phyloP scores from a whole-genome alignment of 441 rosid species.

The Geranium incanum region DNA sequence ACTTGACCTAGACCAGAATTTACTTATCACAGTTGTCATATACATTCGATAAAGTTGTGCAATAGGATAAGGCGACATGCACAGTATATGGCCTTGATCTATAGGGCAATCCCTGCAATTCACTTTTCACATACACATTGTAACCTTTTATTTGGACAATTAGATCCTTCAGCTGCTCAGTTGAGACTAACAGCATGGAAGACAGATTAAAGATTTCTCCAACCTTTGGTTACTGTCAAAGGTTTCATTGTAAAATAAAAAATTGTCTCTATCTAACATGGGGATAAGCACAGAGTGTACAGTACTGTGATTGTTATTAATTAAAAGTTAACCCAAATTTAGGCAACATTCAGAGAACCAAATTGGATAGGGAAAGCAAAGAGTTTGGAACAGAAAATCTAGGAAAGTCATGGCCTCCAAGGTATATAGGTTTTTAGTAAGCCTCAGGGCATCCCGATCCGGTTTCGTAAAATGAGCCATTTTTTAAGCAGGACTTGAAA shows the following conservation, averaged over 20 bases:
- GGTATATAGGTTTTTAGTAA: neutral
- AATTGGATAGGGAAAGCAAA: constrained; percentile 8
- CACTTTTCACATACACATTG: no score
- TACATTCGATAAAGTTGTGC: no score
- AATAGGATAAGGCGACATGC: no score
- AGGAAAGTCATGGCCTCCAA: neutral
- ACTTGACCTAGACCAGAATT: no score
- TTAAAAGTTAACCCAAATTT: neutral
- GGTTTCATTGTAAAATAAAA: neutral
- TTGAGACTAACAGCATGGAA: no score
- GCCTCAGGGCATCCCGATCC: constrained; percentile 19
- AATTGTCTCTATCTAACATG: neutral
- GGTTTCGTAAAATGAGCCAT: constrained; percentile 29
- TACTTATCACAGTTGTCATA: no score
- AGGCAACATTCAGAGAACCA: constrained; percentile 33
- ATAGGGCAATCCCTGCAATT: no score
- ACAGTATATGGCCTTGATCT: no score
- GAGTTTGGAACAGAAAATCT: neutral
- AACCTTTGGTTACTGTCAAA: neutral
- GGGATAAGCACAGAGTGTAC: neutral
- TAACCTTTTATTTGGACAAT: no score
- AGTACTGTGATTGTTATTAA: neutral
- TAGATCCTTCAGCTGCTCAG: no score
- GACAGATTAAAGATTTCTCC: no score
- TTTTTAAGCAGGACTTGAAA: constrained; percentile 2